Base-by-base conservation (phyloP, 2,329 filamentous ascomycete species). In the Bipolaris sorokiniana region DNA sequence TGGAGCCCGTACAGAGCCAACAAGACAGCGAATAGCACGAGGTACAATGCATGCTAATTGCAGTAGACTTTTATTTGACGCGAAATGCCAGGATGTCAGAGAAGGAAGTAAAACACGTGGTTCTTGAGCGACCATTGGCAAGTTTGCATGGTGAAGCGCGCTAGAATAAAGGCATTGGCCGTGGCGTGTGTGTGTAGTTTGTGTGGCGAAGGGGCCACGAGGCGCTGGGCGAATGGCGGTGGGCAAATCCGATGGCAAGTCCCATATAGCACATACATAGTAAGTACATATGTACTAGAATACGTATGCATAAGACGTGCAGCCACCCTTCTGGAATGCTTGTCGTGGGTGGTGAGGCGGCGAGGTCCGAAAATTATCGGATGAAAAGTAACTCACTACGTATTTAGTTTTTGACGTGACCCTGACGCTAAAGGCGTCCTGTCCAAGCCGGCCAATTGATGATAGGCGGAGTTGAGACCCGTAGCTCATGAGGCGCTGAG, bases 361-460 rank as follows among this genome's bases (percentile, higher is more conserved):
- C 20, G 34, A n/a, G 13, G 34, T 46, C 54, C 50, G 40, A 57
- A 48, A 48, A 57, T 48, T 40, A 34, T 53, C 54, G 42, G 54
- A 36, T 16, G 11, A 28, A 9, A 9, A 10, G 26, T 10, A 10
- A 10, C 26, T 28, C 10, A 10, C 23, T 28, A 10, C 26, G 26
- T 28, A 28, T 23, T 41, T 41, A 23, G 38, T 48, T 15, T 48
- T 15, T 41, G n/a, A n/a, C 20, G 28, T 31, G 44, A 53, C 54
- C 54, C 54, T 56, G 49, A 37, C 7, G 22, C 31, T 31, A 20
- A 31, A 9, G 5, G 44, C 9, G 42, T 10, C 18, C 18, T 41
- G 26, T 22, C 5, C 44, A 33, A 15, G 20, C 22, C 13, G 18
- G 50, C 54, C 54, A 56, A 48, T 53, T 15, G 11, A 1, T 22